Evolutionary conservation across 345 rosid species (phyloP).

Genomic region (Rhodomyrtus tomentosa): DNA sequence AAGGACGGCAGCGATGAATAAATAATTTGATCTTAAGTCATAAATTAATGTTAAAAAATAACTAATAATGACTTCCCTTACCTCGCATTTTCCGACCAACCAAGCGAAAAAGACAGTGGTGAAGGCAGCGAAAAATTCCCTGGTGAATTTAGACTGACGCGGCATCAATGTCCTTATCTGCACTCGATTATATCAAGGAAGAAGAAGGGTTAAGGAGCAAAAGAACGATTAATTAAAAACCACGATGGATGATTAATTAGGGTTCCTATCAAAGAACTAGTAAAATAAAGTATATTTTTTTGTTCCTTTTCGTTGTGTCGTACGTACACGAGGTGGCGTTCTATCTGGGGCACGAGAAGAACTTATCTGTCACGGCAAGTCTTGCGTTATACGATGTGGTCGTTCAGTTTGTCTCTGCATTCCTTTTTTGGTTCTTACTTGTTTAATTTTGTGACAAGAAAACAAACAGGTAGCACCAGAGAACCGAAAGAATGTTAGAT

Average conservation of each 20-base stretch:
- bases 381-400: neutral
- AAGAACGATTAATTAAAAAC: neutral
- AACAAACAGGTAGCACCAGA: neutral
- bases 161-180: conserved; percentile 46
- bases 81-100: conserved; percentile 87
- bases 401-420: neutral
- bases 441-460: neutral
- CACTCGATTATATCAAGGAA: neutral
- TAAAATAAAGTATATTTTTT: neutral
- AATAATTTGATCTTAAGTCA: neutral
- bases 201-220: neutral
- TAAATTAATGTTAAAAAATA: neutral
- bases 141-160: conserved; percentile 48
- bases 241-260: neutral
- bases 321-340: neutral
- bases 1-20: neutral
- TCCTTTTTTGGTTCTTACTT: neutral
- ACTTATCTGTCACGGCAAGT: neutral
- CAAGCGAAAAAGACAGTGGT: conserved; percentile 75
- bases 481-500: neutral
- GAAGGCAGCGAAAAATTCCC: conserved; percentile 77
- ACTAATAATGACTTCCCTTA: neutral
- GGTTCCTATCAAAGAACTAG: neutral
- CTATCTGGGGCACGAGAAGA: neutral
- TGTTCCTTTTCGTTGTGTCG: neutral